Conservation (phyloP, 2,329 filamentous ascomycete genomes). For the Fusarium denticulatum region DNA sequence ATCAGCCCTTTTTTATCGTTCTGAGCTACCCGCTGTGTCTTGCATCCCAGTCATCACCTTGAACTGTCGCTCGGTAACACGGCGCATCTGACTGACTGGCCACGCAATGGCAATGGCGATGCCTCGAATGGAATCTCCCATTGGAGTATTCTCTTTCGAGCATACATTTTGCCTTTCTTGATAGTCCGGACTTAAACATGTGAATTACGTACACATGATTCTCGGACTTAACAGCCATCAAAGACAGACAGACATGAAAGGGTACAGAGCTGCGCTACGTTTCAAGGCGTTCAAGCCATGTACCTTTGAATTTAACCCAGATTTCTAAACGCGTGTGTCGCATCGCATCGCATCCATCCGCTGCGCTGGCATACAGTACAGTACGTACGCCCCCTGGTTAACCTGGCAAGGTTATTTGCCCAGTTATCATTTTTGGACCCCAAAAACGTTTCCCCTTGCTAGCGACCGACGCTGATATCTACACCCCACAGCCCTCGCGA, state of each 20-base stretch:
- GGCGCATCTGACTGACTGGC: neutral
- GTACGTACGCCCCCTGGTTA: neutral
- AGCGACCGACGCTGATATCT: neutral
- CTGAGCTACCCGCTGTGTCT: slow-evolving; percentile 22
- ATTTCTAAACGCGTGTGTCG: neutral
- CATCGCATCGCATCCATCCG: neutral
- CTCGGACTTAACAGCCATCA: slow-evolving; percentile 13
- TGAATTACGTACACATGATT: neutral
- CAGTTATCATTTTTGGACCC: slow-evolving; percentile 3
- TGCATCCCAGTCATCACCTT: slow-evolving; percentile 31
- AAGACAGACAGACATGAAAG: neutral
- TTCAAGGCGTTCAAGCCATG: slow-evolving; percentile 10
- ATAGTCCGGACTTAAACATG: slow-evolving; percentile 6
- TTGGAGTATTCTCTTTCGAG: neutral
- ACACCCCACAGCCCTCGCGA: slow-evolving; percentile 20
- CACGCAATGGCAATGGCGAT: neutral
- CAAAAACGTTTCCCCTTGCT: slow-evolving; percentile 16
- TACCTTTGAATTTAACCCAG: slow-evolving; percentile 19
- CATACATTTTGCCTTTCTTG: neutral
- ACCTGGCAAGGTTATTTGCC: neutral
- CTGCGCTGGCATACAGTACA: neutral
- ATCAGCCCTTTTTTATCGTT: slow-evolving; percentile 15
- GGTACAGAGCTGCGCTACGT: neutral
- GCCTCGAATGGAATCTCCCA: slow-evolving; percentile 1
- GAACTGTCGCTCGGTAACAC: slow-evolving; percentile 14